Evolutionary conservation across 176 grass and related monocot genomes (phyloP), one percentile per base, ranked within the genome.

Genomic region (Juncus inflexus): DNA sequence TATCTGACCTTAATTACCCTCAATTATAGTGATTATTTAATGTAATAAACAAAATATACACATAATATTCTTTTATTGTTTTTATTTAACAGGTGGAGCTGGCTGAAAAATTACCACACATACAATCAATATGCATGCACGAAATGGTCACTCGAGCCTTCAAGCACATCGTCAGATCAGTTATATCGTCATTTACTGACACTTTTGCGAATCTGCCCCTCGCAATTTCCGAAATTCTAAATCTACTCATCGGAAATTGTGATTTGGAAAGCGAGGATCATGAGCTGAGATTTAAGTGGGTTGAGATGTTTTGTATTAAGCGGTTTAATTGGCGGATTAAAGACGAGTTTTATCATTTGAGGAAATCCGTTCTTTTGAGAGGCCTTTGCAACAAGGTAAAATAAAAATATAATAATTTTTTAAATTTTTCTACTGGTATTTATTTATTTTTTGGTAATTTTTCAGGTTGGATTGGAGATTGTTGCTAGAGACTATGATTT

Each of bases 71-170:
- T 75, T 19, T 42, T 7, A 6, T 37, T 8, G 12, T 55, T 47
- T 47, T 47, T 47, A 9, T 47, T 47, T 6, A 87, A 80, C 86
- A 99, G 95, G 86, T 99, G 15, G 83, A 99, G 76, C 72, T 94
- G 79, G 85, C 80, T 52, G 80, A 94, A 56, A 86, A 90, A 76
- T 85, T 94, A 60, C 89, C 95, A 50, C 95, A 99, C 66, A 99
- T 99, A 80, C 95, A 99, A 61, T 89, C 95, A 59, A 92, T 99
- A 66, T 99, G 95, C 81, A 92, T 99, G 64, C 95, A 99, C 84
- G 95, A 99, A 83, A 99, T 99, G 95, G 78, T 99, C 8, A 91
- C 85, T 79, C 81, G 95, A 80, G 72, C 95, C 47, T 94, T 99
- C 75, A 99, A 99, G 76, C 78, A 90, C 66, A 76, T 99, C 58